Evolutionary conservation across 768 basidiomycete species (phyloP).

Genomic region (Mycena amicta): DNA sequence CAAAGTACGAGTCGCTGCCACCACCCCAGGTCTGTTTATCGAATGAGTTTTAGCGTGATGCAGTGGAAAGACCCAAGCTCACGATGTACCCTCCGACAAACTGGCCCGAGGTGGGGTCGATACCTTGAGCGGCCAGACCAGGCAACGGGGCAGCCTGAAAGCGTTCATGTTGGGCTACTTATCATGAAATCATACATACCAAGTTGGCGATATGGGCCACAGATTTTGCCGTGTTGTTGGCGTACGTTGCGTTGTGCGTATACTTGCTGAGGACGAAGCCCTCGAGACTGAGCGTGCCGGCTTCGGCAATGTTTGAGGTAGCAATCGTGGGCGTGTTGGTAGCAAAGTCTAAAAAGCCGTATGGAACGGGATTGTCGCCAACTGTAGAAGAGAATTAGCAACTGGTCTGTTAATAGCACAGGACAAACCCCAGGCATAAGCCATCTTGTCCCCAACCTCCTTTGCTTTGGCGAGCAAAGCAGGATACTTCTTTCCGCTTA

Average conservation of each 20-base stretch:
- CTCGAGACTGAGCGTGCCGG: slow-evolving; percentile 8
- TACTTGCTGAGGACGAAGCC: slow-evolving; percentile 6
- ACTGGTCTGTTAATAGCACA: not conserved
- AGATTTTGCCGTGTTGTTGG: not conserved
- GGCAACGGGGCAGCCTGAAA: slow-evolving; percentile 21
- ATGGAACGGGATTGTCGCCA: slow-evolving; percentile 43
- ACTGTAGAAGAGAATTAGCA: not conserved
- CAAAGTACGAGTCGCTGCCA: slow-evolving; percentile 75
- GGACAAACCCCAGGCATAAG: slow-evolving; percentile 52
- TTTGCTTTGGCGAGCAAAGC: slow-evolving; percentile 61
- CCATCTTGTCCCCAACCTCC: slow-evolving; percentile 63
- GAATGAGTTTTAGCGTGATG: not conserved
- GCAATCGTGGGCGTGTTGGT: slow-evolving; percentile 35
- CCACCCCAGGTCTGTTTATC: slow-evolving; percentile 40
- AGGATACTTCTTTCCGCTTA: slow-evolving; percentile 54
- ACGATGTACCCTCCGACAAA: slow-evolving; percentile 51
- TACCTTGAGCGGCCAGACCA: slow-evolving; percentile 54
- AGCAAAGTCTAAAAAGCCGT: slow-evolving; percentile 44
- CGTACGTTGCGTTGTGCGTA: slow-evolving; percentile 4
- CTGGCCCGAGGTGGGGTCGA: slow-evolving; percentile 52
- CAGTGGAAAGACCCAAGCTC: slow-evolving; percentile 19
- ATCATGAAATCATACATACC: not conserved
- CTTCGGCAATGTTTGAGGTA: slow-evolving; percentile 11
- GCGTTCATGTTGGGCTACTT: not conserved
- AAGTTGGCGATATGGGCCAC: not conserved